These are phyloP conservation scores for Chamaenerion angustifolium DNA, from an alignment of 345 rosid genomes.

Conservation along the genomic window DNA sequence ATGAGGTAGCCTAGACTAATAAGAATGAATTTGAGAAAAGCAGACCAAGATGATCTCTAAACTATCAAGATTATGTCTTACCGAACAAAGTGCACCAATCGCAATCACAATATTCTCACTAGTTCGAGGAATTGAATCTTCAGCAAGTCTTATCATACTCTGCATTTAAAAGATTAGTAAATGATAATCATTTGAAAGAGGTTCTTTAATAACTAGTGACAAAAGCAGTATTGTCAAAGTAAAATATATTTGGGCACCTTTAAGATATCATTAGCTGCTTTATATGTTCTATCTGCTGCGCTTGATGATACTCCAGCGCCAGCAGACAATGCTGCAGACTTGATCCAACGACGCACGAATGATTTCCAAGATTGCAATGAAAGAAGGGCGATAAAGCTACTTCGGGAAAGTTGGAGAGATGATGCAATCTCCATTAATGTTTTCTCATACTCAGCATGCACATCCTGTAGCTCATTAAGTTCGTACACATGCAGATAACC, in stretches of 20 bases:
- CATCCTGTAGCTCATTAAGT: slow-evolving; percentile 37
- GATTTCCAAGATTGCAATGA: slow-evolving; percentile 85
- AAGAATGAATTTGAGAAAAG: no score
- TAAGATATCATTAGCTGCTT: slow-evolving; percentile 72
- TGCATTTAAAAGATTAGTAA: slow-evolving; percentile 13
- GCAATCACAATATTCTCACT: slow-evolving; percentile 81
- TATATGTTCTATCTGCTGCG: slow-evolving; percentile 42
- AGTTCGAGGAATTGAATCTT: slow-evolving; percentile 69
- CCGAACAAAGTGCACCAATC: slow-evolving; percentile 68
- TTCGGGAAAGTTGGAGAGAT: slow-evolving; percentile 76
- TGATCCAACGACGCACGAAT: slow-evolving; percentile 77
- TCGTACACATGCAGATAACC: slow-evolving; percentile 8
- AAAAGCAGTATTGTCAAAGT: slow-evolving; percentile 1
- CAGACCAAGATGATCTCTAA: no score
- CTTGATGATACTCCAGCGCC: slow-evolving; percentile 28
- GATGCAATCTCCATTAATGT: slow-evolving; percentile 50
- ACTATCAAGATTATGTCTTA: slow-evolving; percentile 17
- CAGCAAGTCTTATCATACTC: slow-evolving; percentile 52
- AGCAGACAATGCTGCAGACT: slow-evolving; percentile 32
- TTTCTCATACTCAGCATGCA: slow-evolving; percentile 44
- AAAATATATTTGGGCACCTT: slow-evolving; percentile 34
- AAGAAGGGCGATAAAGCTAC: slow-evolving; percentile 59
- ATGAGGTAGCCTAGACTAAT: no score
- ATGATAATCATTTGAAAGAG: not conserved
- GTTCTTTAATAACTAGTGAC: not conserved